Base-by-base conservation (phyloP, 1,284 basidiomycete genomes). In the Testicularia cyperi region DNA sequence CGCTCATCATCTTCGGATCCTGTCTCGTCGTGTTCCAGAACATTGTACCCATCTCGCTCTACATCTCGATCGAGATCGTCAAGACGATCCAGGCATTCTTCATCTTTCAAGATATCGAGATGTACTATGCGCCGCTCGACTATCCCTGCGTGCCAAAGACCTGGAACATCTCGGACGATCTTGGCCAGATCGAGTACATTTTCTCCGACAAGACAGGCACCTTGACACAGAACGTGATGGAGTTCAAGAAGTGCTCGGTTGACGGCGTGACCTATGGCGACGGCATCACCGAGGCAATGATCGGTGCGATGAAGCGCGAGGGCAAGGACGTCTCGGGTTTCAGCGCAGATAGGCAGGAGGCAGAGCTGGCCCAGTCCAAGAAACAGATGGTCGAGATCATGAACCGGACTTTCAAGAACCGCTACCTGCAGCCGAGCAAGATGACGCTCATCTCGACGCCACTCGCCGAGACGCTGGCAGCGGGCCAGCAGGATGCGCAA, bases 1-100 rank as follows among this genome's bases (percentile, higher is more conserved):
- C 86, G 1, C 79, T 96, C 29, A 83, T 97, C 63, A 92, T 92
- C 36, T 92, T 95, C 72, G 88, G 70, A 25, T 56, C 55, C 0
- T 65, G 58, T 48, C 82, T 98, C 36, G 89, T 98, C 74, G 87
- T 89, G 2, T 97, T 96, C 81, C 92, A 97, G 79, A 97, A 96
- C 78, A 95, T 97, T 74, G 88, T 98, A 6, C 94, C 92, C 14
- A 89, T 97, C 61, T 95, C 91, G 16, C 83, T 98, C 23, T 95
- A 95, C 81, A 96, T 96, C 76, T 92, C 92, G 35, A 92, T 96
- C 76, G 92, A 97, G 79, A 88, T 96, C 56, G 92, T 96, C 81
- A 96, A 95, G 81, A 95, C 88, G 7, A 90, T 95, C 48, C 92
- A 96, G 78, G 94, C 94, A 5, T 95, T 86, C 79, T 95, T 96